These are phyloP conservation scores for Fusarium vanettenii DNA, from an alignment of 2,329 filamentous ascomycete species.

Conservation along the genomic window DNA sequence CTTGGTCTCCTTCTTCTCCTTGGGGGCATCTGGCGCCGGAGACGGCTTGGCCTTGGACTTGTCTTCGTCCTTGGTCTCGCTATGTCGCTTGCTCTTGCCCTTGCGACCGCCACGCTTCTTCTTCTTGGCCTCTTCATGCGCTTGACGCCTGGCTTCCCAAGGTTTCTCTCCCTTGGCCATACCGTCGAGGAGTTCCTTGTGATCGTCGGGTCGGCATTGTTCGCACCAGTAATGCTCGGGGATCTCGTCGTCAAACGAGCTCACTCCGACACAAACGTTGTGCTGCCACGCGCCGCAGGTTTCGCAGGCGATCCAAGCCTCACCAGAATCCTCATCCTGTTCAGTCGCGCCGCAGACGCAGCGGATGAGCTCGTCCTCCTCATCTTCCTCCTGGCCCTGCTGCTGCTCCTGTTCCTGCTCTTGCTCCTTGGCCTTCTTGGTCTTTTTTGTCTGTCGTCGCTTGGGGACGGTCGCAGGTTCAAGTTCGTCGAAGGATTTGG, in stretches of 20 bases:
- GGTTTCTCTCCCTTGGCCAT: slow-evolving; percentile 85
- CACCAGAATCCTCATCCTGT: slow-evolving; percentile 85
- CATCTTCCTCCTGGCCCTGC: slow-evolving; percentile 60
- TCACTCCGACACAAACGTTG: slow-evolving; percentile 93
- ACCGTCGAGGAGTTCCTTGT: slow-evolving; percentile 82
- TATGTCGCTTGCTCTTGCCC: slow-evolving; percentile 71
- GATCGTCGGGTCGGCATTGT: slow-evolving; percentile 84
- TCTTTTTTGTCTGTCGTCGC: slow-evolving; percentile 60
- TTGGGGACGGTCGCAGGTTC: slow-evolving; percentile 69
- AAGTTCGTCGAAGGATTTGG: slow-evolving; percentile 84
- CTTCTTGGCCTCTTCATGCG: slow-evolving; percentile 70
- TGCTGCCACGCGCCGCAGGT: slow-evolving; percentile 95
- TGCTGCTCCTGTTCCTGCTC: slow-evolving; percentile 59
- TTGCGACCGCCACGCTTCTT: slow-evolving; percentile 71
- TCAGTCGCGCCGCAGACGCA: slow-evolving; percentile 93
- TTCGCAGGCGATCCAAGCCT: slow-evolving; percentile 97
- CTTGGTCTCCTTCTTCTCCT: slow-evolving; percentile 62
- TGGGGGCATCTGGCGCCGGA: slow-evolving; percentile 55
- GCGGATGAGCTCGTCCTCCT: slow-evolving; percentile 79
- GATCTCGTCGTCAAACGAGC: slow-evolving; percentile 79
- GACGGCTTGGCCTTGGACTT: slow-evolving; percentile 57
- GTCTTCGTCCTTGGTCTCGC: slow-evolving; percentile 74
- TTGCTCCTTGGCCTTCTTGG: slow-evolving; percentile 73
- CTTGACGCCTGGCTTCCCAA: slow-evolving; percentile 79
- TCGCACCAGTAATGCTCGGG: slow-evolving; percentile 94